Evolutionary conservation across 2,329 filamentous ascomycete species (phyloP).

Genomic region (Pseudocercospora pini-densiflorae): DNA sequence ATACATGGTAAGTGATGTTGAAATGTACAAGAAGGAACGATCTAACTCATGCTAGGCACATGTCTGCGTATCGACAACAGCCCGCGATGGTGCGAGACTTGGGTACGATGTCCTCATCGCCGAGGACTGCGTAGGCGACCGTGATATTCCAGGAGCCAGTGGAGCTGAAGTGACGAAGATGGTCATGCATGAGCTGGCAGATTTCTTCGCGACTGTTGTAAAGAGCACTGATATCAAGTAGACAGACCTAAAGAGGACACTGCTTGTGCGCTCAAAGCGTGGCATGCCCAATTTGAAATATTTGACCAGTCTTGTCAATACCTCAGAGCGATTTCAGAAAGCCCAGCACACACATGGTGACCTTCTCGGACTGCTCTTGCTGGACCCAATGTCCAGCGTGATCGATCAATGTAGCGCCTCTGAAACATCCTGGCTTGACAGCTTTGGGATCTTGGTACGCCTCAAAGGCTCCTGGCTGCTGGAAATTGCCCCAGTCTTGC

Average conservation of each 20-base stretch:
- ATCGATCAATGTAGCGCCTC: constrained; percentile 58
- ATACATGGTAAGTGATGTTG: constrained; percentile 54
- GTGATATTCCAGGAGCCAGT: constrained; percentile 66
- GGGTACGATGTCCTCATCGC: constrained; percentile 68
- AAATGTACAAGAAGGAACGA: background rate
- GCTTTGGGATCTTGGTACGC: constrained; percentile 52
- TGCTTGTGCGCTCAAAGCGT: no score
- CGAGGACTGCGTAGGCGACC: constrained; percentile 67
- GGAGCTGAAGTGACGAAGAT: constrained; percentile 60
- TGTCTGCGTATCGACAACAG: constrained; percentile 67
- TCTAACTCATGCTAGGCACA: constrained; percentile 56
- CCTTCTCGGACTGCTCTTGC: constrained; percentile 65
- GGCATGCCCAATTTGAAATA: no score
- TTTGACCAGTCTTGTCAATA: no score
- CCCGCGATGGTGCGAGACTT: constrained; percentile 62
- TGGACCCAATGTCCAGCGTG: constrained; percentile 73
- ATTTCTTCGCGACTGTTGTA: constrained; percentile 64
- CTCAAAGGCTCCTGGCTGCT: constrained; percentile 68
- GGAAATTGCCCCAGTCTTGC: constrained; percentile 70
- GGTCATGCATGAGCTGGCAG: constrained; percentile 62
- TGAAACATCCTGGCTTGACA: constrained; percentile 53
- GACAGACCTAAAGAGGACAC: no score
- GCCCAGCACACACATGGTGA: constrained; percentile 53
- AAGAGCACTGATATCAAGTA: constrained; percentile 15
- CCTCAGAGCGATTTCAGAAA: constrained; percentile 46